These are phyloP conservation scores for Cystobasidium sp. DNA, from an alignment of 1,284 basidiomycete species.

Conservation along the genomic window DNA sequence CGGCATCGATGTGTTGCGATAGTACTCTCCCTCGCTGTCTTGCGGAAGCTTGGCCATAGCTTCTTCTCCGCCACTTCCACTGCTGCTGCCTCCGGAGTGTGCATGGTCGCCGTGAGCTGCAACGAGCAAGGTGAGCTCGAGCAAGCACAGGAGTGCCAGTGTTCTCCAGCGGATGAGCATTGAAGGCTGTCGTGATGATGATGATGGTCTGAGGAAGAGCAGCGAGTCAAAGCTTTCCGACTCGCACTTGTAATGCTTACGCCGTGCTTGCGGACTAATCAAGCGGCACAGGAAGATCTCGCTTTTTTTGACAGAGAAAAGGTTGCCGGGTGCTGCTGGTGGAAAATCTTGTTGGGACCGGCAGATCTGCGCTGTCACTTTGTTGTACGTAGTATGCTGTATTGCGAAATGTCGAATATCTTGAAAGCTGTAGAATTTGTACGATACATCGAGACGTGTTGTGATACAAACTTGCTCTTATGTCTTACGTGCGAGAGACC, in stretches of 20 bases:
- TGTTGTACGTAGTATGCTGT: no score
- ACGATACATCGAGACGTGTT: no score
- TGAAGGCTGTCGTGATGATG: background rate
- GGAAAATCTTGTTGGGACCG: no score
- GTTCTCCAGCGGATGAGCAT: slow-evolving; percentile 16
- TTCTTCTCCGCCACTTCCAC: background rate
- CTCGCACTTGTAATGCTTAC: background rate
- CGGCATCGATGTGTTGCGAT: background rate
- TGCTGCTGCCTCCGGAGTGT: background rate
- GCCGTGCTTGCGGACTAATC: slow-evolving; percentile 13
- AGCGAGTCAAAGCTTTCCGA: background rate
- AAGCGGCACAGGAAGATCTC: background rate
- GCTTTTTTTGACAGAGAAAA: no score
- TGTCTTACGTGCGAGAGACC: no score
- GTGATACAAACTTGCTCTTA: no score
- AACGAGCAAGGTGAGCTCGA: slow-evolving; percentile 9
- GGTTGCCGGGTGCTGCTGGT: no score
- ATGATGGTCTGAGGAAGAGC: background rate
- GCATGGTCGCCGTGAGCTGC: slow-evolving; percentile 21
- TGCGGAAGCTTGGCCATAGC: background rate
- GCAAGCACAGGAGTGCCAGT: slow-evolving; percentile 11
- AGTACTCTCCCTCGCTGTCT: background rate
- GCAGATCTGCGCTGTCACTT: no score
- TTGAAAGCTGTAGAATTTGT: no score
- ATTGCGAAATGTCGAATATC: no score